Evolutionary conservation across 176 grass and related monocot genomes (phyloP), one percentile per base, ranked within the genome.

Genomic region (Secale cereale): DNA sequence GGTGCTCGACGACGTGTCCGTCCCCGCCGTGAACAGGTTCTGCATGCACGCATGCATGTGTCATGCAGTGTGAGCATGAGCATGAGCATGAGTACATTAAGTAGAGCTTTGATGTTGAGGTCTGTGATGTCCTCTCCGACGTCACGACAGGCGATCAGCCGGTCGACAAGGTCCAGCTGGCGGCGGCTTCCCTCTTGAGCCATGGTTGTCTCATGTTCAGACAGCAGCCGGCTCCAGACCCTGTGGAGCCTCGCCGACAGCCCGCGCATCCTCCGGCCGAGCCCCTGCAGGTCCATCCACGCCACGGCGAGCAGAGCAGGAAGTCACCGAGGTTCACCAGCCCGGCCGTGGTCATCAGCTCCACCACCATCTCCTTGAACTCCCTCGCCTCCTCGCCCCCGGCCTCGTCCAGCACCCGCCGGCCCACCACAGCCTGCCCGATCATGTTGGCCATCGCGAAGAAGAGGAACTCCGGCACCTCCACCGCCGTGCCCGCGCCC

Each of bases 231-330:
- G 32, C 32, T 69, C 66, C 66, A 69, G 7, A 22, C 32, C 19
- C 32, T 37, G 9, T 37, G 19, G 0, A 69, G 31, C 66, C 19
- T 37, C 32, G 66, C 19, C 9, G 32, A 11, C 32, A 69, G 32
- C 66, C 31, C 9, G 8, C 66, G 32, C 66, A 69, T 69, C 32
- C 9, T 69, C 17, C 65, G 30, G 65, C 65, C 65, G 65, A 68
- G 65, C 65, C 65, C 65, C 65, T 68, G 65, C 65, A 69, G 66
- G 32, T 69, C 32, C 31, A 69, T 69, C 66, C 65, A 68, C 65
- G 65, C 65, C 4, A 68, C 17, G 30, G 65, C 8, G 65, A n/a
- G n/a, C n/a, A n/a, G n/a, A n/a, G 65, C 17, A 68, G 30, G 65
- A 68, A 68, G 19, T 68, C 65, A 8, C 65, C 65, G 17, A 68